Percentiles rank a stretch among this genome's conserved stretches.
Conservation (phyloP, 371 early-diverging fungal genomes). For the Lichtheimia hyalospora region DNA sequence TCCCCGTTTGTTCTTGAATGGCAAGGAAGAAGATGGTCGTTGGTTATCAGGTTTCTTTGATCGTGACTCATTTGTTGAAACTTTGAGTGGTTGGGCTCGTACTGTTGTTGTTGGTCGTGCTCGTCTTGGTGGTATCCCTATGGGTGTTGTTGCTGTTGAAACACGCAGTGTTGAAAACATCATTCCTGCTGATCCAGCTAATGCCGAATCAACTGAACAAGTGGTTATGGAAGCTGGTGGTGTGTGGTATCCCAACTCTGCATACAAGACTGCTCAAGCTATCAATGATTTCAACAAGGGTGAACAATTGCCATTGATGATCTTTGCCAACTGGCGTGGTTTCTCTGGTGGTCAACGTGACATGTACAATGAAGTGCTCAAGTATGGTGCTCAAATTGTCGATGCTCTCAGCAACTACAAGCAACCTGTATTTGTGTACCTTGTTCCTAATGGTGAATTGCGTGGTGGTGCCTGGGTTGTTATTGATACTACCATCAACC, state of each 20-base stretch:
- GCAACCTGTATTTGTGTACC: conserved; percentile 98
- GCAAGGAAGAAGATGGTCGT: conserved; percentile 66
- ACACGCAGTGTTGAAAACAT: conserved; percentile 89
- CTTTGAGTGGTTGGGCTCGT: conserved; percentile 68
- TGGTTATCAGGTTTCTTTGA: conserved; percentile 94
- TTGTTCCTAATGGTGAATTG: conserved; percentile 94
- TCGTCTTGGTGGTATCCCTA: conserved; percentile 94
- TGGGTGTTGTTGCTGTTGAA: conserved; percentile 98
- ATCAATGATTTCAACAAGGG: conserved; percentile 98
- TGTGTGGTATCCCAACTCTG: conserved; percentile 98
- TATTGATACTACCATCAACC: conserved; percentile 97
- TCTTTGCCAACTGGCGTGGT: conserved; percentile 99
- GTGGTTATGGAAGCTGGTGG: conserved; percentile 92
- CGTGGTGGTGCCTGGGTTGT: conserved; percentile 99
- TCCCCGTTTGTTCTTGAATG: conserved; percentile 89
- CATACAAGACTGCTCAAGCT: conserved; percentile 98
- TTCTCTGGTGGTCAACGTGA: conserved; percentile 99
- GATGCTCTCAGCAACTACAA: conserved; percentile 92
- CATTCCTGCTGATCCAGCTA: conserved; percentile 94
- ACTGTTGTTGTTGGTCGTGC: conserved; percentile 90
- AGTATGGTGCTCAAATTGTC: conserved; percentile 97
- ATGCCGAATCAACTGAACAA: conserved; percentile 86
- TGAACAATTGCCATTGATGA: conserved; percentile 96
- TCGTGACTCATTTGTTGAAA: conserved; percentile 87
- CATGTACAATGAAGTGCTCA: conserved; percentile 97